Base-by-base conservation (phyloP, 805 yeast species). In the Tetrapisispora namnaoensis region DNA sequence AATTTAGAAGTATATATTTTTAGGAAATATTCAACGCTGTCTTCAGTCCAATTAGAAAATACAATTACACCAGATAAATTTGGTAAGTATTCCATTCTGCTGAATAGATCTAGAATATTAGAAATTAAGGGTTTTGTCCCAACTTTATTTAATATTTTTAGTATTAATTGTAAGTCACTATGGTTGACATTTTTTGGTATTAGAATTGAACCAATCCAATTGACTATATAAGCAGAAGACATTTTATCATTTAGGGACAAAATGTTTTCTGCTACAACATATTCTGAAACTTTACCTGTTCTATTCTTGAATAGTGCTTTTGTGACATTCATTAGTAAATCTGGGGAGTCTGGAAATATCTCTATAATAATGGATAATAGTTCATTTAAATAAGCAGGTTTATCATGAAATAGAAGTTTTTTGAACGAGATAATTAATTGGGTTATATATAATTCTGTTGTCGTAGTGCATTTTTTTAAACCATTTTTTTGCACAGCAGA, bases 181-280 rank as follows among this genome's bases (percentile, higher is more conserved):
- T 42, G 14, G 30, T n/a, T 30, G 43, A 60, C 51, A 27, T 44
- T 49, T 9, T 54, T 48, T 5, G 60, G 50, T 20, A 59, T 44
- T n/a, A 61, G 44, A 43, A 52, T 56, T 4, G 65, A 57, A 9
- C 62, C 58, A 22, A 61, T 49, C 56, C 58, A 51, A 44, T 62
- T 61, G 3, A 53, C 51, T 14, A 56, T 49, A 32, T 60, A 61
- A 13, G 36, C 30, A 32, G 34, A 48, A 14, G 52, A 49, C 8
- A 30, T 8, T 7, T 30, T 17, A 42, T 60, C 57, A 1, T 49
- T 43, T 16, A 48, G 27, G n/a, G 48, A 30, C 39, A 55, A 27
- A 40, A 59, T 55, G n/a, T 39, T 44, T 20, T 53, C 53, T 21
- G 49, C 49, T 9, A 55, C 42, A 24, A 44, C 22, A 18, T 55